Evolutionary conservation across 805 yeast species (phyloP), one percentile per base, ranked within the genome.

Genomic region (Yamadazyma takamatsuzukensis): DNA sequence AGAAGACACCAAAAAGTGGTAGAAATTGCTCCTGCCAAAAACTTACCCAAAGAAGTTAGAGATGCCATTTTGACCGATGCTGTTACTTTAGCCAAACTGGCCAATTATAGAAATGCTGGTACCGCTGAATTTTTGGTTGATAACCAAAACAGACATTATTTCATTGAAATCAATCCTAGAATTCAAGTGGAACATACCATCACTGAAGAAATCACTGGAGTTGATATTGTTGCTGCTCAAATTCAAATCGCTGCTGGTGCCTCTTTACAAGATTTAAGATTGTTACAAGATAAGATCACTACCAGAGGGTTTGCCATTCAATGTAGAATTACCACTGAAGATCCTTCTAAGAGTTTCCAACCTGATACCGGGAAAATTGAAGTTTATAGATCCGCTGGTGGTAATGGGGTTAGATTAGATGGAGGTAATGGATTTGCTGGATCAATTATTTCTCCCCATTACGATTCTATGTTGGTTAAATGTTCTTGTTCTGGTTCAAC

Each of bases 391-490:
- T 88, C 97, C 28, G 86, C 97, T 15, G 98, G 98, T 66, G 99
- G 99, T 72, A 93, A 93, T 56, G 99, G 99, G 62, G 97, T 93
- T 29, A 81, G 99, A 70, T 74, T 93, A 49, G 98, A 90, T 54
- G 98, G 98, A 69, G 97, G 97, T 67, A 90, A 90, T 59, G 97
- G 96, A 3, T 90, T 87, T 61, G 95, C 96, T 9, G 98, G 98
- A 44, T 84, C 97, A 15, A 80, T 93, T 46, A 93, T 90, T 48
- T 82, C 96, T 21, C 98, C 98, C 25, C 96, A 87, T 65, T 90
- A 90, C 67, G 98, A 90, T 66, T 89, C 97, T 22, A 84, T 90
- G 96, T 76, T 90, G 74, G 98, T 90, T 45, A 90, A 90, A 66
- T 90, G 98, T 63, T 78, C 96, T 21, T 87, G 97, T 56, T 80